These are phyloP conservation scores for Aquilaria sinensis DNA, from an alignment of 345 rosid genomes.

Conservation along the genomic window DNA sequence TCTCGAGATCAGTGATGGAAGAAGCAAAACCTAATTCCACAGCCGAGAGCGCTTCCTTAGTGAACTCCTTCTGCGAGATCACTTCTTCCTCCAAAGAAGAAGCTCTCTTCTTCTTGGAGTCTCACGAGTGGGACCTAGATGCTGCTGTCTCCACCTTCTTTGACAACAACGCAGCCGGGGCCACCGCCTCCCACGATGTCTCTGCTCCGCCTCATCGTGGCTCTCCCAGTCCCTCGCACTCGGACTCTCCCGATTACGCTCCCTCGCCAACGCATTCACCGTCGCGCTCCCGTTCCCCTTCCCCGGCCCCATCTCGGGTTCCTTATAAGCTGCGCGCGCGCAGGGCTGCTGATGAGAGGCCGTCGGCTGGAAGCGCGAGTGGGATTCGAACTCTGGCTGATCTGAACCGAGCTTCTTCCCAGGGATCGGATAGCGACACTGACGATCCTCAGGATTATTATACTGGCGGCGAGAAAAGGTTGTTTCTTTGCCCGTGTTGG, in stretches of 20 bases:
- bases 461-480: conserved; percentile 95
- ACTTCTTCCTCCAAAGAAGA: conserved; percentile 77
- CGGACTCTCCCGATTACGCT: conserved; percentile 42
- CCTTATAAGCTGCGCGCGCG: conserved; percentile 56
- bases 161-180: conserved; percentile 34
- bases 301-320: conserved; percentile 43
- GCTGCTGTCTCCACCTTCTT: conserved; percentile 90
- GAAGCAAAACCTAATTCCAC: conserved; percentile 13
- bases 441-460: conserved; percentile 68
- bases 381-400: conserved; percentile 83
- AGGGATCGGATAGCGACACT: conserved; percentile 40
- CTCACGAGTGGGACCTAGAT: conserved; percentile 86
- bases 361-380: conserved; percentile 34
- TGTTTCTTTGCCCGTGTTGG: not conserved
- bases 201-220: conserved; percentile 14
- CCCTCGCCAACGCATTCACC: conserved; percentile 54
- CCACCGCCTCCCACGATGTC: conserved; percentile 16
- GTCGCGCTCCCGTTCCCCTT: conserved; percentile 61
- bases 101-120: conserved; percentile 82
- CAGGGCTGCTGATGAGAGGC: conserved; percentile 30
- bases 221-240: conserved; percentile 32
- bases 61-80: conserved; percentile 77
- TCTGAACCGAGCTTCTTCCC: conserved; percentile 54
- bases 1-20: not conserved
- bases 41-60: conserved; percentile 20